Base-by-base conservation (phyloP, 2,329 filamentous ascomycete species). In the Onygenales sp. region DNA sequence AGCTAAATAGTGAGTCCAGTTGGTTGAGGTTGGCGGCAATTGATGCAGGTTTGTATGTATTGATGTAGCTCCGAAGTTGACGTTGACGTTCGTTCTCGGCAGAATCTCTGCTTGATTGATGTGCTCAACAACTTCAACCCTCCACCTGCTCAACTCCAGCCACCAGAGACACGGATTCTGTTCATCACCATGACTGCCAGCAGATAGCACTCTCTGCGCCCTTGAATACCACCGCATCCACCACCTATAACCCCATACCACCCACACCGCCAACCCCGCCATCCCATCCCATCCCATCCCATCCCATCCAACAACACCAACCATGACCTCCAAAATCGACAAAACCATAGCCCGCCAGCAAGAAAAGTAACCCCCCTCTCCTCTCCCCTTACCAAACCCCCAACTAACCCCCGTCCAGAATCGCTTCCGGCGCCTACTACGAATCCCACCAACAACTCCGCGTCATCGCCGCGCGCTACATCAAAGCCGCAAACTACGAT, bases 391-490 rank as follows among this genome's bases (percentile, higher is more conserved):
- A 52, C 27, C 13, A 39, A 37, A 7, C 34, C 34, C 2, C 13
- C 46, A 36, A 27, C 58, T 63, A 55, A 63, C 54, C 42, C 55
- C 45, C 47, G 6, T 56, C 52, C 63, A 88, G 89, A 71, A 95
- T 95, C 71, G 78, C 83, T 61, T 89, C 94, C 71, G 92, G 91
- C 65, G 86, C 93, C 68, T 96, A 83, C 79, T 98, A 98, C 76
- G 93, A 98, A 80, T 93, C 93, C 54, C 92, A 97, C 74, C 93
- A 98, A 72, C 93, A 98, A 76, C 88, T 95, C 60, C 89, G 93
- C 58, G 91, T 96, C 52, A 92, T 96, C 61, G 91, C 91, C 56
- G 86, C 89, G 40, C 90, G 94, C 54, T 95, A 98, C 74, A 84
- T 92, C 69, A 97, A 97, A 75, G 80, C 86, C 43, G 76, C 81